These are phyloP conservation scores for Xylaria multiplex DNA, from an alignment of 2,329 filamentous ascomycete species.

Conservation along the genomic window DNA sequence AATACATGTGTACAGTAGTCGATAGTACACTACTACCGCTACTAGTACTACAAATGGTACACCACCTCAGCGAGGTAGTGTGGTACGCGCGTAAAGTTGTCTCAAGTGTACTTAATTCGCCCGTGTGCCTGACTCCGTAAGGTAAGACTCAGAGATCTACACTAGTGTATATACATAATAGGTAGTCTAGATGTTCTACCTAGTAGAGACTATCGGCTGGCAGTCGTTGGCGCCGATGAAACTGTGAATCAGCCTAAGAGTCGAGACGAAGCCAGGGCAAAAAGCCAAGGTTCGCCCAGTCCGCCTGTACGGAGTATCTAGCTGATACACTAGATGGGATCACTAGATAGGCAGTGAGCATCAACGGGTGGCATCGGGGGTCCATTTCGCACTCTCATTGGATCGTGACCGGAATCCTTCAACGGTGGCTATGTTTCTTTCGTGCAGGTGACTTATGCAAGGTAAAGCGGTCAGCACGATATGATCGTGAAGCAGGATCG, in stretches of 20 bases:
- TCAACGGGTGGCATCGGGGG: constrained; percentile 18
- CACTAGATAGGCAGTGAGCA: background rate
- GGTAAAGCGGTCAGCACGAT: constrained; percentile 27
- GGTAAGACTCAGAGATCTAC: background rate
- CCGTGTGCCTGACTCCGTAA: background rate
- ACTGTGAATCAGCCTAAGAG: constrained; percentile 30
- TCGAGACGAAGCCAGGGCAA: constrained; percentile 18
- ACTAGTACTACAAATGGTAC: no score
- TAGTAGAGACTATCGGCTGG: constrained; percentile 14
- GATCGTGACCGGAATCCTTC: constrained; percentile 29
- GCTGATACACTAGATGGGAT: constrained; percentile 3
- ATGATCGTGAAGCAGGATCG: constrained; percentile 24
- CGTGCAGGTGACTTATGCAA: constrained; percentile 38
- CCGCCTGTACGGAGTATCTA: background rate
- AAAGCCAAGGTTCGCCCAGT: constrained; percentile 19
- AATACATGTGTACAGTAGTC: background rate
- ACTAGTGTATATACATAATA: constrained; percentile 23
- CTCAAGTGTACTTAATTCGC: constrained; percentile 3
- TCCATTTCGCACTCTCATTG: constrained; percentile 28
- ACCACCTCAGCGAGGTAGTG: constrained; percentile 6
- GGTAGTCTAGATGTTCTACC: constrained; percentile 7
- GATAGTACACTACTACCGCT: no score
- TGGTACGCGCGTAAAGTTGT: constrained; percentile 22
- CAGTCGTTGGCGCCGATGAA: constrained; percentile 31
- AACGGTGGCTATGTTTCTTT: constrained; percentile 33